phyloP scores from a whole-genome alignment of 345 rosid species.

The Cardamine chenopodiifolia region DNA sequence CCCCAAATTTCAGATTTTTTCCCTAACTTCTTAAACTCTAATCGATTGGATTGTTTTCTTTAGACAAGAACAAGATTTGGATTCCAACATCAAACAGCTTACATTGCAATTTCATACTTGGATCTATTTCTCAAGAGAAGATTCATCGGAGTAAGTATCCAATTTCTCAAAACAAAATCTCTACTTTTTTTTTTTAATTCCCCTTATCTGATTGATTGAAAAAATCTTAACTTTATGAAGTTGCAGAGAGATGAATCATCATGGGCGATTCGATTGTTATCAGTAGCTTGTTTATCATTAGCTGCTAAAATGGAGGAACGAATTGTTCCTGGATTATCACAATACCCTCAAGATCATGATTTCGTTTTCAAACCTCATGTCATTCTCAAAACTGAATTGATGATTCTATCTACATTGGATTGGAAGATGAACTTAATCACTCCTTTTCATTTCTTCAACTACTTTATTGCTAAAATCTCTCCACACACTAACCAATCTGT shows the following conservation, averaged over 20 bases:
- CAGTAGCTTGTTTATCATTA: conserved; percentile 76
- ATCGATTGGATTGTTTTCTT: neutral
- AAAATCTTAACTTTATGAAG: neutral
- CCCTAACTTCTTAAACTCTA: neutral
- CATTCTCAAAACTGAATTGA: conserved; percentile 68
- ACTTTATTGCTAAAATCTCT: conserved; percentile 54
- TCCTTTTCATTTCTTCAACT: conserved; percentile 71
- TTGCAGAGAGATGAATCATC: conserved; percentile 65
- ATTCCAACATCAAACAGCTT: conserved; percentile 68
- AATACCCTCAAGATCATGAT: conserved; percentile 51
- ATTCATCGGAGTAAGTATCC: conserved; percentile 63
- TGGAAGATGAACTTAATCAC: conserved; percentile 76
- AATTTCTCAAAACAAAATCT: neutral
- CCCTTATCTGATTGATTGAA: neutral
- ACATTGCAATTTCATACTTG: conserved; percentile 64
- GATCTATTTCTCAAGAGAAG: conserved; percentile 69
- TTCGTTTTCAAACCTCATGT: conserved; percentile 54
- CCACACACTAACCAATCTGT: conserved; percentile 30
- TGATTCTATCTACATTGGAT: conserved; percentile 67
- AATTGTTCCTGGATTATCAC: conserved; percentile 62
- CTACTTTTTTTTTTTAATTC: neutral
- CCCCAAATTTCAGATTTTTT: neutral
- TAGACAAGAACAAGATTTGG: conserved; percentile 70
- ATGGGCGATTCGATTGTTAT: conserved; percentile 72
- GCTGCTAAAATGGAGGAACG: conserved; percentile 91